A percentile compares a stretch with the other conserved stretches of the same genome.
phyloP scores from a whole-genome alignment of 192 early-diverging fungal species.

The Martensiomyces pterosporus region DNA sequence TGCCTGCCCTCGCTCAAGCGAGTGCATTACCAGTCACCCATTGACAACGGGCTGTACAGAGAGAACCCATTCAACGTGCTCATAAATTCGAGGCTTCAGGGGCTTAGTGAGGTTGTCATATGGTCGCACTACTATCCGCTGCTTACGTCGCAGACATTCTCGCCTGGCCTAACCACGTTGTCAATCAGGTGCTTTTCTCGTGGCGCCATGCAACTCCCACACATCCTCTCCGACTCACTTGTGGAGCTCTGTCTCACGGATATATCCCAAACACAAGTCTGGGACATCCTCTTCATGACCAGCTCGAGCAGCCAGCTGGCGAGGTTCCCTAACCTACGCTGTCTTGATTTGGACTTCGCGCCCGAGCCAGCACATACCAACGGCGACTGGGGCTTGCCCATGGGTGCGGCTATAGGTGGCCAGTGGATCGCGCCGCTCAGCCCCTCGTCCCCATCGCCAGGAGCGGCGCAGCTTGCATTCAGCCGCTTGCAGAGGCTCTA shows the following conservation, averaged over 20 bases:
- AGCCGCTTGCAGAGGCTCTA: neutral
- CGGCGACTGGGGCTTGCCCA: neutral
- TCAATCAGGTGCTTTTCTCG: neutral
- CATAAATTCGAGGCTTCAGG: neutral
- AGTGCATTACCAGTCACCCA: neutral
- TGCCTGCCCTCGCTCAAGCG: neutral
- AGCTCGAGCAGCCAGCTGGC: neutral
- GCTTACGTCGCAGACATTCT: neutral
- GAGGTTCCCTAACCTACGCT: neutral
- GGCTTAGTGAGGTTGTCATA: neutral
- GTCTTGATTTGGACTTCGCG: neutral
- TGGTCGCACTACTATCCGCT: neutral
- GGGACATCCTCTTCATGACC: neutral
- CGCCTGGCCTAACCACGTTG: neutral
- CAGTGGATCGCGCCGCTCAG: neutral
- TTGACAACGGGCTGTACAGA: neutral
- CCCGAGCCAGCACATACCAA: neutral
- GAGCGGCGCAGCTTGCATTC: no score
- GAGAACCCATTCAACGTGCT: neutral
- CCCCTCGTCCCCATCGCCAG: no score
- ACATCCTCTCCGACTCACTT: neutral
- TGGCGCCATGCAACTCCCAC: neutral
- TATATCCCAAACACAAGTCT: neutral
- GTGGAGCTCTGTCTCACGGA: neutral
- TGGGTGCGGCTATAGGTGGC: neutral